A percentile compares a stretch with the other conserved stretches of the same genome.
phyloP scores from a whole-genome alignment of 345 rosid genomes.

The Gossypium herbaceum region DNA sequence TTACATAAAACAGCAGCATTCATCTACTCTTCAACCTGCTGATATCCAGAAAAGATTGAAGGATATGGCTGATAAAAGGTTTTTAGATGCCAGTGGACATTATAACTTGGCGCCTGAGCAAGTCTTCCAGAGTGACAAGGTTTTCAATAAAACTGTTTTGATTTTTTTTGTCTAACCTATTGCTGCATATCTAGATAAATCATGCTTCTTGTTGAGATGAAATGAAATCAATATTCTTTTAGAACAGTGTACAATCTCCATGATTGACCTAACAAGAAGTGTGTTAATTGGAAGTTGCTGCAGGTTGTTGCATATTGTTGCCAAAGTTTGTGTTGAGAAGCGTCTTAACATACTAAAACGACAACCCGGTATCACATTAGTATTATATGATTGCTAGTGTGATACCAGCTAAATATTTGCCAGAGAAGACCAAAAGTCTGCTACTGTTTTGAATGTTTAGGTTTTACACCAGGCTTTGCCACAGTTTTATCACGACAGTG shows the following conservation, averaged over 20 bases:
- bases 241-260: neutral
- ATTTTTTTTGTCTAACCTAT: neutral
- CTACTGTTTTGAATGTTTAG: neutral
- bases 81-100: constrained; percentile 45
- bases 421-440: constrained; percentile 5
- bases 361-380: neutral
- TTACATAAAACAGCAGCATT: constrained; percentile 62
- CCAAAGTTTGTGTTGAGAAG: neutral
- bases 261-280: neutral
- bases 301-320: neutral
- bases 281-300: neutral
- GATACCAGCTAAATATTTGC: constrained; percentile 2
- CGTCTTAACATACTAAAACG: neutral
- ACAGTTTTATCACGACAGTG: neutral
- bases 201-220: neutral
- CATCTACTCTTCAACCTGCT: constrained; percentile 52
- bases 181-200: neutral
- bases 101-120: constrained; percentile 33
- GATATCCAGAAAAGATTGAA: constrained; percentile 60
- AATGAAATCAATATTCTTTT: neutral
- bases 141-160: constrained; percentile 12
- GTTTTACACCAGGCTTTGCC: neutral
- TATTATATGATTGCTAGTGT: neutral
- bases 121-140: constrained; percentile 37
- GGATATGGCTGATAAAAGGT: constrained; percentile 70